Base-by-base conservation (phyloP, 1,284 basidiomycete genomes). In the Hemileia vastatrix region DNA sequence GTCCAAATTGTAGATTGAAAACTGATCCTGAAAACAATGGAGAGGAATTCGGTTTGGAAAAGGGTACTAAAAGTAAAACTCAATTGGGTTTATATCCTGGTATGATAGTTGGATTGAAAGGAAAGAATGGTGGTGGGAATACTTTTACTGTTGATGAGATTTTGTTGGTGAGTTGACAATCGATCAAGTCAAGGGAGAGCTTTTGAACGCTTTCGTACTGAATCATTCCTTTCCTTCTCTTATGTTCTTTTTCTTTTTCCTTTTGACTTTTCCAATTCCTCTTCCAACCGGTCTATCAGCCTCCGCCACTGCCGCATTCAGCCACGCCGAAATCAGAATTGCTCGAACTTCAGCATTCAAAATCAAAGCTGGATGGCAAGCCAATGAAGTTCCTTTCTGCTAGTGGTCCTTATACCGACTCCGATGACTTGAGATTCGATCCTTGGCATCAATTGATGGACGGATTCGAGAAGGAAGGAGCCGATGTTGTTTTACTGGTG, bases 41-140 rank as follows among this genome's bases (percentile, higher is more conserved):
- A 80, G 79, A 33, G 78, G 90, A 6, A 79, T 90, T 2, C 80
- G 85, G 1, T 76, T 96, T 86, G 95, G 66, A 80, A 86, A 47
- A 77, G 82, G 1, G 77, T 79, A 33, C 77, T 88, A 58, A 84
- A 83, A 69, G 80, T 93, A 79, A 83, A 21, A 83, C 82, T n/a
- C 83, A 84, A 0, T 78, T 86, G 19, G 85, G 87, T 0, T 74
- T 98, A 33, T 98, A 93, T 72, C 90, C 92, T 0, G 95, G 95
- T 1, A 85, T 86, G 44, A 84, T 98, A 51, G 86, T 88, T 0
- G 89, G 87, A 2, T 74, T 96, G n/a, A 87, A 84, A 67, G 95
- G 95, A 0, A 83, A 83, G 70, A 97, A 97, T 75, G 92, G 91
- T 1, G 90, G 90, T 1, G 92, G 89, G 3, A 85, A 84, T 2